A percentile compares a stretch with the other conserved stretches of the same genome.
Conservation (phyloP, 306 rosid genomes). For the Cajanus cajan region DNA sequence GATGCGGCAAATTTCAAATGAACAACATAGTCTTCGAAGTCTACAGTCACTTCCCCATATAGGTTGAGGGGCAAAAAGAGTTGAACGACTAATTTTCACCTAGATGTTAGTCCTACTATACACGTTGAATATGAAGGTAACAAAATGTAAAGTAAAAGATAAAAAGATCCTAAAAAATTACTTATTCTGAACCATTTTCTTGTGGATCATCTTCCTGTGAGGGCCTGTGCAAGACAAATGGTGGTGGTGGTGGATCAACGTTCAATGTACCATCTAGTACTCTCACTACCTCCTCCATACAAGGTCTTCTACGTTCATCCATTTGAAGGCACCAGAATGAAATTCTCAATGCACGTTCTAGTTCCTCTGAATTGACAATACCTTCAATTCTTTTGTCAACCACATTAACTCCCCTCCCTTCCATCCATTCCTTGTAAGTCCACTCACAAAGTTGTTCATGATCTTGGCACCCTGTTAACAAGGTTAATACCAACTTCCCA, state of each 20-base stretch:
- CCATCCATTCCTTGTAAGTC: slow-evolving; percentile 63
- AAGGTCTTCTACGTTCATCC: slow-evolving; percentile 60
- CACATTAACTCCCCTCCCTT: slow-evolving; percentile 47
- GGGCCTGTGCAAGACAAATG: slow-evolving; percentile 38
- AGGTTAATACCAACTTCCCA: slow-evolving; percentile 59
- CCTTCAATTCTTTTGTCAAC: slow-evolving; percentile 57
- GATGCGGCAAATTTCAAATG: slow-evolving; percentile 20
- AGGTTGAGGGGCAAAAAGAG: neutral
- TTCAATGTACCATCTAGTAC: slow-evolving; percentile 66
- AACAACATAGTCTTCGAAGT: slow-evolving; percentile 20
- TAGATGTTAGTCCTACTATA: slow-evolving; percentile 54
- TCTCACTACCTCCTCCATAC: slow-evolving; percentile 78
- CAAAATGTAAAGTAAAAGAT: neutral
- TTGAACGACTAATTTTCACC: slow-evolving; percentile 30
- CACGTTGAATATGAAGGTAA: slow-evolving; percentile 37
- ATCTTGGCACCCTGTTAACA: slow-evolving; percentile 51
- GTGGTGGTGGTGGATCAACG: slow-evolving; percentile 76
- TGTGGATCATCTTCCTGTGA: slow-evolving; percentile 35
- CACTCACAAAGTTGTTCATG: slow-evolving; percentile 47
- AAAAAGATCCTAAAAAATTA: slow-evolving; percentile 18
- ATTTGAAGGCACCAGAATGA: slow-evolving; percentile 84
- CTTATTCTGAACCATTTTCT: slow-evolving; percentile 38
- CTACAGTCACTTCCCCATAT: slow-evolving; percentile 9
- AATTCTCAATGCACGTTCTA: slow-evolving; percentile 61
- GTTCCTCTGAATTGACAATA: slow-evolving; percentile 43